Evolutionary conservation across 305 asterid genomes (phyloP).

Genomic region (Rubia balearica): DNA sequence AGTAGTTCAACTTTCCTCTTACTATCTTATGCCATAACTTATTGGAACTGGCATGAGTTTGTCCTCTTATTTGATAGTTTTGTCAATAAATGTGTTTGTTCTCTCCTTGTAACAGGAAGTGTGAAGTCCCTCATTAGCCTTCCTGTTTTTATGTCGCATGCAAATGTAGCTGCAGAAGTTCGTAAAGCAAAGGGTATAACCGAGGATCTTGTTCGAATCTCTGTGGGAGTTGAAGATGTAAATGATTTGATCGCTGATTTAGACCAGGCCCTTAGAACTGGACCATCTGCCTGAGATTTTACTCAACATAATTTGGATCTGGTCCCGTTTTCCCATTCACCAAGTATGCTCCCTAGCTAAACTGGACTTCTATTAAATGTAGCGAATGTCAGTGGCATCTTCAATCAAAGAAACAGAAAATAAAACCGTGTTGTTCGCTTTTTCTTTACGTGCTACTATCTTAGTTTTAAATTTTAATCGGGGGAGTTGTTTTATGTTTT

Average conservation of each 20-base stretch:
- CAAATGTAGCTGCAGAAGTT: conserved; percentile 70
- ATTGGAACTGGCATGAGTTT: too few species aligned
- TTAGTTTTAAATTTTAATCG: too few species aligned
- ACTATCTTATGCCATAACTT: too few species aligned
- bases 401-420: not conserved
- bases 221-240: conserved; percentile 84
- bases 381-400: not conserved
- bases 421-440: too few species aligned
- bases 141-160: conserved; percentile 93
- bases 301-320: not conserved
- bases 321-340: not conserved
- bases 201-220: conserved; percentile 68
- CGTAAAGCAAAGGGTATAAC: conserved; percentile 76
- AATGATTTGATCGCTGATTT: conserved; percentile 70
- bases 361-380: too few species aligned
- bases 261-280: conserved; percentile 49
- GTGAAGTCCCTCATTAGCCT: conserved; percentile 86
- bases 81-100: not conserved
- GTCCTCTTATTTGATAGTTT: too few species aligned
- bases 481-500: too few species aligned
- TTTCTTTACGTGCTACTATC: too few species aligned
- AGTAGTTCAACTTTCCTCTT: too few species aligned
- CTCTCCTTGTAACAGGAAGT: conserved; percentile 49
- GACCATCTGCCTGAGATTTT: conserved; percentile 24
- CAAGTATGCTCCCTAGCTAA: not conserved